A percentile compares a stretch with the other conserved stretches of the same genome.
Evolutionary conservation across 768 basidiomycete genomes (phyloP).

Genomic region (Roridomyces roridus): DNA sequence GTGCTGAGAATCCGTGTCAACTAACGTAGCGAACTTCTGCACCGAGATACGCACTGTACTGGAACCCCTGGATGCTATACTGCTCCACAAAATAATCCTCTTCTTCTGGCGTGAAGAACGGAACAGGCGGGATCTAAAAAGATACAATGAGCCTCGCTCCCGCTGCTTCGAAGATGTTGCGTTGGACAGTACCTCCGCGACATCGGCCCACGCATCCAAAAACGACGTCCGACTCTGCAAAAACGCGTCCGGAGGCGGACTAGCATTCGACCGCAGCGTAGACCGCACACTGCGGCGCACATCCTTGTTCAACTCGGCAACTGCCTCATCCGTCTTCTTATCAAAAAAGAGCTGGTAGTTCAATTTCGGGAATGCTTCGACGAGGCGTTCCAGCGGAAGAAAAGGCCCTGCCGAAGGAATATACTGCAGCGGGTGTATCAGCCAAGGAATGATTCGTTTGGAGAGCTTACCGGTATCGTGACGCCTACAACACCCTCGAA

Average conservation of each 20-base stretch:
- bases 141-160: too few relatives aligned
- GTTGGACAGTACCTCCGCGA: slow-evolving; percentile 43
- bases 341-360: slow-evolving; percentile 73
- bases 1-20: slow-evolving; percentile 42
- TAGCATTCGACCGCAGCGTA: slow-evolving; percentile 56
- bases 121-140: slow-evolving; percentile 62
- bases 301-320: slow-evolving; percentile 60
- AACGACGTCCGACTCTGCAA: slow-evolving; percentile 56
- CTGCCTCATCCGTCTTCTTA: slow-evolving; percentile 50
- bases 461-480: slow-evolving; percentile 59
- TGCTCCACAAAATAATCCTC: slow-evolving; percentile 77
- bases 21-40: not conserved
- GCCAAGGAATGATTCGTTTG: not conserved
- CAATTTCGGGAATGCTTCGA: slow-evolving; percentile 53
- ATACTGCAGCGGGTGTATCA: slow-evolving; percentile 51
- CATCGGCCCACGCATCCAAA: slow-evolving; percentile 56
- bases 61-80: slow-evolving; percentile 62
- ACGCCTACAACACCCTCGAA: slow-evolving; percentile 64
- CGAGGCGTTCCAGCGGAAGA: slow-evolving; percentile 48
- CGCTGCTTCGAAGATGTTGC: not conserved
- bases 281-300: slow-evolving; percentile 63
- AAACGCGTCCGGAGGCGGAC: slow-evolving; percentile 62
- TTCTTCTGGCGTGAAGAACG: slow-evolving; percentile 64
- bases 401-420: slow-evolving; percentile 58
- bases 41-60: slow-evolving; percentile 53